A percentile compares a stretch with the other conserved stretches of the same genome.
Conservation (phyloP, 805 yeast species). For the Sugiyamaella mastotermitis region DNA sequence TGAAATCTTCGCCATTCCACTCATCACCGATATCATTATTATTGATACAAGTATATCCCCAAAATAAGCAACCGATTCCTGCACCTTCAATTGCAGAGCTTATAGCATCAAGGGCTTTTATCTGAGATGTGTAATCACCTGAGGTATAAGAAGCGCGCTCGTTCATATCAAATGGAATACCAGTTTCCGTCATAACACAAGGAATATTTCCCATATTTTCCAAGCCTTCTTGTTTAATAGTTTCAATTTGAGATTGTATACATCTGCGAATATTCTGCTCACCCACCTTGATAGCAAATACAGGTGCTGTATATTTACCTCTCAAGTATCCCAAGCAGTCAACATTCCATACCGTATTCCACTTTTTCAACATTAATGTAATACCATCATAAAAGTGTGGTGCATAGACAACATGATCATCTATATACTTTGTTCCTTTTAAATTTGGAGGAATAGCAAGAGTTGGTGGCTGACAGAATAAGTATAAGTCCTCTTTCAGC, state of each 20-base stretch:
- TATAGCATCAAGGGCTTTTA: slow-evolving; percentile 77
- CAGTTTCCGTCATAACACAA: slow-evolving; percentile 84
- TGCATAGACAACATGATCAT: slow-evolving; percentile 61
- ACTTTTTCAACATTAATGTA: slow-evolving; percentile 83
- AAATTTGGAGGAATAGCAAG: slow-evolving; percentile 69
- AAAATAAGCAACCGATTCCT: slow-evolving; percentile 66
- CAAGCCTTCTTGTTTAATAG: slow-evolving; percentile 58
- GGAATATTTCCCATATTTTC: slow-evolving; percentile 66
- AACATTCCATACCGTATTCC: slow-evolving; percentile 80
- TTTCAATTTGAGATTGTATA: slow-evolving; percentile 59
- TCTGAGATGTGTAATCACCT: slow-evolving; percentile 70
- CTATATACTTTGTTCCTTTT: slow-evolving; percentile 41
- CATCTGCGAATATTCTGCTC: slow-evolving; percentile 69
- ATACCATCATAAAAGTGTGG: slow-evolving; percentile 95
- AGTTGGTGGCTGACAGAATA: slow-evolving; percentile 77
- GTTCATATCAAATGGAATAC: slow-evolving; percentile 97
- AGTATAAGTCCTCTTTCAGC: slow-evolving; percentile 42
- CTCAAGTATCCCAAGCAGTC: slow-evolving; percentile 87
- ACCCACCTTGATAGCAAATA: slow-evolving; percentile 65
- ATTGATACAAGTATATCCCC: slow-evolving; percentile 78
- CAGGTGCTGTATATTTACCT: slow-evolving; percentile 68
- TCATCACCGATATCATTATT: slow-evolving; percentile 81
- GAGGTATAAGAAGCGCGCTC: slow-evolving; percentile 58
- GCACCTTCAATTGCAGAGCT: slow-evolving; percentile 72
- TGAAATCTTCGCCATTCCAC: slow-evolving; percentile 93